Conservation (phyloP, 768 basidiomycete genomes). For the Zangia roseola region DNA sequence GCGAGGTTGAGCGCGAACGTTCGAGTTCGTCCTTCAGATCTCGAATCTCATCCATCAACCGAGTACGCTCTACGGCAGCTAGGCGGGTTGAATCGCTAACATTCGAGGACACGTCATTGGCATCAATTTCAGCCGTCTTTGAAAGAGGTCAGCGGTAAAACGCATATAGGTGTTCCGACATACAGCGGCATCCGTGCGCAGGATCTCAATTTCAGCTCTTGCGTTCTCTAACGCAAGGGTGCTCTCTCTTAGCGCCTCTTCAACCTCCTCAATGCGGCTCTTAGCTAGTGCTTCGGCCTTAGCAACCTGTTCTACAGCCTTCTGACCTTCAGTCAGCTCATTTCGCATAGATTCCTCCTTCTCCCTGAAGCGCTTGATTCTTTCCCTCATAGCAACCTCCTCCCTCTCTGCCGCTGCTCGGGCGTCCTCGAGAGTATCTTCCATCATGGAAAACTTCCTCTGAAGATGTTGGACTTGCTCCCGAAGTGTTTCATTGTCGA, state of each 20-base stretch:
- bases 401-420: slow-evolving; percentile 71
- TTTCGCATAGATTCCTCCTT: slow-evolving; percentile 69
- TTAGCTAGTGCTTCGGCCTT: slow-evolving; percentile 64
- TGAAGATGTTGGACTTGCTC: slow-evolving; percentile 91
- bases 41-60: slow-evolving; percentile 54
- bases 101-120: slow-evolving; percentile 45
- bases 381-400: slow-evolving; percentile 58
- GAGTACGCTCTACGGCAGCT: slow-evolving; percentile 49
- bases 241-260: slow-evolving; percentile 87
- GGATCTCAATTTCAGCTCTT: slow-evolving; percentile 81
- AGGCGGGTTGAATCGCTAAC: slow-evolving; percentile 47
- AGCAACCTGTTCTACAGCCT: slow-evolving; percentile 59
- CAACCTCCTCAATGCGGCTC: slow-evolving; percentile 75
- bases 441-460: slow-evolving; percentile 68
- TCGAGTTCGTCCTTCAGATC: slow-evolving; percentile 50
- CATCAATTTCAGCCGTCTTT: slow-evolving; percentile 49
- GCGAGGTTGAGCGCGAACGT: slow-evolving; percentile 33
- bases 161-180: slow-evolving; percentile 28
- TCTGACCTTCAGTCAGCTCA: slow-evolving; percentile 66
- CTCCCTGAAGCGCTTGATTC: slow-evolving; percentile 67
- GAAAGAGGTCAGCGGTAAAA: slow-evolving; percentile 10
- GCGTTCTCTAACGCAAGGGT: slow-evolving; percentile 86
- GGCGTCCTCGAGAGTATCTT: slow-evolving; percentile 84
- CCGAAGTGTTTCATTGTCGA: slow-evolving; percentile 90
- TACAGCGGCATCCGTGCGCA: slow-evolving; percentile 73